phyloP scores from a whole-genome alignment of 352 stramenopile species.

The Globisporangium acanthophoron region DNA sequence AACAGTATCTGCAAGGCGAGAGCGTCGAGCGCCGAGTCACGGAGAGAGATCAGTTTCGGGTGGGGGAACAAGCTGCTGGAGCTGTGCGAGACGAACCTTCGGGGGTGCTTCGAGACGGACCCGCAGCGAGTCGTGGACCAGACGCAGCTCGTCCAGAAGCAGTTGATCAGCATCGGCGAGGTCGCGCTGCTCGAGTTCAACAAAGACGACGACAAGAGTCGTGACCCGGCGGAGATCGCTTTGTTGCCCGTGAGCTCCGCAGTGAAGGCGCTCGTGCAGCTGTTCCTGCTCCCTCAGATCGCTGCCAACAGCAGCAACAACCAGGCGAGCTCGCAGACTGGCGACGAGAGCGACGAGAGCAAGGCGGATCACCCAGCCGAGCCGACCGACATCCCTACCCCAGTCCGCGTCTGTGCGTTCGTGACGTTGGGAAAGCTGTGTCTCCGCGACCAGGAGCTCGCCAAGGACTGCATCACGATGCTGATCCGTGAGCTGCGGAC shows the following conservation, averaged over 20 bases:
- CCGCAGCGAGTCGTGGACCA: constrained; percentile 47
- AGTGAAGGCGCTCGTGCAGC: constrained; percentile 62
- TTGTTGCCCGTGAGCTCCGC: constrained; percentile 44
- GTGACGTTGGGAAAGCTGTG: constrained; percentile 94
- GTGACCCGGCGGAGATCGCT: constrained; percentile 28
- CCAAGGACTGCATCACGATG: constrained; percentile 93
- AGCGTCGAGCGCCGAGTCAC: constrained; percentile 41
- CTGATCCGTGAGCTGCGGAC: constrained; percentile 92
- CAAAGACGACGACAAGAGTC: constrained; percentile 62
- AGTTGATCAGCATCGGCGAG: constrained; percentile 77
- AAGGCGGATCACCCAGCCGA: constrained; percentile 5
- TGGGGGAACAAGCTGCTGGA: constrained; percentile 67
- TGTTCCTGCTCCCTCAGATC: constrained; percentile 73
- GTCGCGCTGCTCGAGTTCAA: constrained; percentile 75
- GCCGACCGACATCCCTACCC: constrained; percentile 50
- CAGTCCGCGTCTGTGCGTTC: constrained; percentile 91
- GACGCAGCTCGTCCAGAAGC: constrained; percentile 61
- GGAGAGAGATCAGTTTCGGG: constrained; percentile 49
- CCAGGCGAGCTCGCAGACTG: constrained; percentile 5
- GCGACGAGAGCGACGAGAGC: constrained; percentile 15
- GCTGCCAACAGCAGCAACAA: constrained; percentile 13
- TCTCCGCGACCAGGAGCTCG: constrained; percentile 90
- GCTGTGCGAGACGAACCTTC: constrained; percentile 56
- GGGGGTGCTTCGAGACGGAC: constrained; percentile 52
- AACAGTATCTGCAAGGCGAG: constrained; percentile 80